phyloP scores from a whole-genome alignment of 2,329 filamentous ascomycete genomes.

The Bipolaris gigantea region DNA sequence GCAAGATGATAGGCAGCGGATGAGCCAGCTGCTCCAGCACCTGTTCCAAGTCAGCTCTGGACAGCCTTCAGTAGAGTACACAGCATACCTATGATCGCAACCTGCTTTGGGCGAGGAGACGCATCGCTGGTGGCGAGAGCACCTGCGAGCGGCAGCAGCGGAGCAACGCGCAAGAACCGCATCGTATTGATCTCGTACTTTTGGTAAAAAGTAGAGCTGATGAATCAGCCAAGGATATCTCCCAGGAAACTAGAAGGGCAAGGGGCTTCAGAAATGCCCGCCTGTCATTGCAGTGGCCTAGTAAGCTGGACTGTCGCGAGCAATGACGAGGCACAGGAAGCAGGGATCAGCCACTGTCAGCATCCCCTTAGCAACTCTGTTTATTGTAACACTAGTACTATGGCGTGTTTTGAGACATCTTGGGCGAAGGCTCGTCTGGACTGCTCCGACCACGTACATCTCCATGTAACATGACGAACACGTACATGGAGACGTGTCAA shows the following conservation, averaged over 20 bases:
- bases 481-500: neutral
- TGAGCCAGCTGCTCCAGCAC: slow-evolving; percentile 85
- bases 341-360: slow-evolving; percentile 8
- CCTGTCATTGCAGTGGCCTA: slow-evolving; percentile 9
- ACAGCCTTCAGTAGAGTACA: no score
- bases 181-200: slow-evolving; percentile 13
- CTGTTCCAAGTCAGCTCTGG: slow-evolving; percentile 50
- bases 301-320: neutral
- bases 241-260: neutral
- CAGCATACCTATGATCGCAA: slow-evolving; percentile 44
- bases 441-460: neutral
- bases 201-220: neutral
- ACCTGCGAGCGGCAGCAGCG: slow-evolving; percentile 21
- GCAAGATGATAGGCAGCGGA: slow-evolving; percentile 83
- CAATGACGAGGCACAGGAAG: slow-evolving; percentile 2
- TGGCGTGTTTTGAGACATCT: neutral
- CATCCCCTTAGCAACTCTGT: neutral
- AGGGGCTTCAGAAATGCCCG: slow-evolving; percentile 1
- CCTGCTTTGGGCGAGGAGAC: slow-evolving; percentile 30
- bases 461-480: neutral
- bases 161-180: slow-evolving; percentile 15
- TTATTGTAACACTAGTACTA: neutral
- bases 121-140: slow-evolving; percentile 22
- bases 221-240: neutral
- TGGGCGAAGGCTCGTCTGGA: no score